Conservation (phyloP, 2,329 filamentous ascomycete genomes). For the Annulohypoxylon truncatum region DNA sequence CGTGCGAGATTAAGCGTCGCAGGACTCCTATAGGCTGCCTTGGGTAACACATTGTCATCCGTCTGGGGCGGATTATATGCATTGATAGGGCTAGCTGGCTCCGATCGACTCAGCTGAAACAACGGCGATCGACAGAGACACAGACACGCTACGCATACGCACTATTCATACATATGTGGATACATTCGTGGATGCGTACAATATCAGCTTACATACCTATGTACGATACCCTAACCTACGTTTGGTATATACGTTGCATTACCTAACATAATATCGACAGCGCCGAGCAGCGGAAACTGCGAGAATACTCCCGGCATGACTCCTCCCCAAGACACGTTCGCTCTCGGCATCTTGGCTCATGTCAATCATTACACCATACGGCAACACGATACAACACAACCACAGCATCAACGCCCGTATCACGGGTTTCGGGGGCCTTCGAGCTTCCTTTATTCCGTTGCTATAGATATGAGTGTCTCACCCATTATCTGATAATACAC, state of each 20-base stretch:
- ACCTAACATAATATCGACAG: neutral
- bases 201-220: neutral
- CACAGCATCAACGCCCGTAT: neutral
- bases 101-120: conserved; percentile 1
- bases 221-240: neutral
- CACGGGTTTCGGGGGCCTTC: neutral
- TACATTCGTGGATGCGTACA: no score
- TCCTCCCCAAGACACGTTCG: neutral
- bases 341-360: neutral
- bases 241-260: neutral
- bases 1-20: conserved; percentile 4
- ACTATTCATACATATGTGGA: neutral
- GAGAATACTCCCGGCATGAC: neutral
- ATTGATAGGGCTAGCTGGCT: neutral
- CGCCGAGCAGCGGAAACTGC: neutral
- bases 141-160: neutral
- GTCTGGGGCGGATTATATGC: neutral
- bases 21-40: neutral
- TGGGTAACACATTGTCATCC: neutral
- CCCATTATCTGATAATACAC: neutral
- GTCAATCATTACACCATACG: neutral
- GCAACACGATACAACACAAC: neutral
- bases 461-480: neutral
- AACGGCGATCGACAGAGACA: neutral
- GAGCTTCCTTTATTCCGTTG: neutral